A percentile compares a stretch with the other conserved stretches of the same genome.
Evolutionary conservation across 129 eudicot species (phyloP).

Genomic region (Flaveria robusta): DNA sequence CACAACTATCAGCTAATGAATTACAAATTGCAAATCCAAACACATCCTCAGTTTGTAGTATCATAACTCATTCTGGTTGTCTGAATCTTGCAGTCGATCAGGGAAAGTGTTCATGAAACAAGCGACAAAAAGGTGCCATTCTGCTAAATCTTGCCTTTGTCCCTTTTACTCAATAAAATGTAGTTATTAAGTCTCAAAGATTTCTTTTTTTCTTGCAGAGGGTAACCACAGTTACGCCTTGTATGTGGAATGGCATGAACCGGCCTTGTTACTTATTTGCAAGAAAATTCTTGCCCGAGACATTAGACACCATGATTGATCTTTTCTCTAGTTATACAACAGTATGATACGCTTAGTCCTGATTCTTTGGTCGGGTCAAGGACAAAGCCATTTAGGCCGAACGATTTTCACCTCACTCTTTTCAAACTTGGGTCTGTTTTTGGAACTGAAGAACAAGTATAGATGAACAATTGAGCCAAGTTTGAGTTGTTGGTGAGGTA

Average conservation of each 20-base stretch:
- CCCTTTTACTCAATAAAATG: background rate
- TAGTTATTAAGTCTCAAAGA: background rate
- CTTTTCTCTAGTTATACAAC: conserved; percentile 68
- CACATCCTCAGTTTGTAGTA: background rate
- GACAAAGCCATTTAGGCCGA: conserved; percentile 22
- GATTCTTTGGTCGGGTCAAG: conserved; percentile 56
- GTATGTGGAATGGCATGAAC: conserved; percentile 84
- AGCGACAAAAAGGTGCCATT: conserved; percentile 61
- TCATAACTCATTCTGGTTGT: conserved; percentile 17
- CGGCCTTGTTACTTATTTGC: conserved; percentile 91
- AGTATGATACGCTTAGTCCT: conserved; percentile 20
- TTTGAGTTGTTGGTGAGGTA: conserved; percentile 41
- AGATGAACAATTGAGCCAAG: conserved; percentile 18
- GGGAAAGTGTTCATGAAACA: conserved; percentile 65
- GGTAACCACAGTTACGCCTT: conserved; percentile 47
- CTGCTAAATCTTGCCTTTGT: conserved; percentile 1
- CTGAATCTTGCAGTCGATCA: conserved; percentile 60
- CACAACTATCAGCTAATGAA: background rate
- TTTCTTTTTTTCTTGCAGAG: conserved; percentile 36
- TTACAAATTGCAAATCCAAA: background rate
- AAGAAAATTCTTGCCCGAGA: conserved; percentile 80
- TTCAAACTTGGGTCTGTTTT: conserved; percentile 35
- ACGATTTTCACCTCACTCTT: conserved; percentile 31
- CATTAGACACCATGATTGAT: conserved; percentile 53
- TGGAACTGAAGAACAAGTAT: conserved; percentile 21